Conservation (phyloP, 768 basidiomycete genomes). For the Kwoniella dejecticola region DNA sequence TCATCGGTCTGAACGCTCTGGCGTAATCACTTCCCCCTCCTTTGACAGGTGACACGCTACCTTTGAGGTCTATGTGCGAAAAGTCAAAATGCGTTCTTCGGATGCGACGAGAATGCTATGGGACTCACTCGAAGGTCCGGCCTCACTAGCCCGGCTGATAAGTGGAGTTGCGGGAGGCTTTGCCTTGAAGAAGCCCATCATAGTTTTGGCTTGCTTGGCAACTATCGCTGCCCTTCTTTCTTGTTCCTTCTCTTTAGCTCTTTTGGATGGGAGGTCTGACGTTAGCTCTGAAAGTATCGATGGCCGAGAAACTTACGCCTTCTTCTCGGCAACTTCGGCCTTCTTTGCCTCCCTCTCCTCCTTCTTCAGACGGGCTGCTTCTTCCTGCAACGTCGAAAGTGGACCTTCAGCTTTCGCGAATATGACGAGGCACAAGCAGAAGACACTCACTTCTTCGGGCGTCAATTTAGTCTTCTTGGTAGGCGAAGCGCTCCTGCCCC, state of each 20-base stretch:
- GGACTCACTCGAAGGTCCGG: conserved; percentile 39
- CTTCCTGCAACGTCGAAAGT: conserved; percentile 36
- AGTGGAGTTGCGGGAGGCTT: conserved; percentile 16
- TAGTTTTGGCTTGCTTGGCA: conserved; percentile 39
- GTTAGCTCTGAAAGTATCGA: no score
- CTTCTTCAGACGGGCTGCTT: conserved; percentile 38
- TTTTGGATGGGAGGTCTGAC: conserved; percentile 5
- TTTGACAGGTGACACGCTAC: conserved; percentile 9
- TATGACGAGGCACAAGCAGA: conserved; percentile 1
- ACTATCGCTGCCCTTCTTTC: conserved; percentile 31
- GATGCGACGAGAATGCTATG: background rate
- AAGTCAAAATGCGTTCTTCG: background rate
- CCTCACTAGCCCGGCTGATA: conserved; percentile 27
- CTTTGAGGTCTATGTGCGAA: background rate
- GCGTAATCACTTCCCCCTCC: conserved; percentile 37
- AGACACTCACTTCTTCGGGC: conserved; percentile 42
- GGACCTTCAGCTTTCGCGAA: no score
- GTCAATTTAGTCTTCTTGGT: conserved; percentile 40
- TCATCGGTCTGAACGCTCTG: conserved; percentile 39
- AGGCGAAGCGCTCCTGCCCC: conserved; percentile 40
- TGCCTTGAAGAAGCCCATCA: conserved; percentile 40
- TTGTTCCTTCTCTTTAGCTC: conserved; percentile 36
- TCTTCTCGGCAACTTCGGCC: conserved; percentile 35
- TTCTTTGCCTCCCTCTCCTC: conserved; percentile 48
- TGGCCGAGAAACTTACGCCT: conserved; percentile 35